phyloP scores from a whole-genome alignment of 2,329 filamentous ascomycete species.

The Claviceps cyperi region DNA sequence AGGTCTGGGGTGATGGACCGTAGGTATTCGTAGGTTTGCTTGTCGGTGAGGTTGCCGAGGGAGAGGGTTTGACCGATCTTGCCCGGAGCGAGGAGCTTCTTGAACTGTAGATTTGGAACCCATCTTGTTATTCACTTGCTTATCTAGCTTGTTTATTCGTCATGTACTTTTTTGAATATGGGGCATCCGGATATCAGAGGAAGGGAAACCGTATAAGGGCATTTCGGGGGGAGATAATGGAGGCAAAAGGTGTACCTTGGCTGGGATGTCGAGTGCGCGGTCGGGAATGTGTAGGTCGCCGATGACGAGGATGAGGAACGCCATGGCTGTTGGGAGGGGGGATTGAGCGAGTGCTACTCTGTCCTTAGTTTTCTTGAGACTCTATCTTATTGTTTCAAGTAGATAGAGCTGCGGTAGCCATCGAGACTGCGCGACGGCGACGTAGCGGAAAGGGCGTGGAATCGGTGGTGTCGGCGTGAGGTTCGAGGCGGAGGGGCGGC shows the following conservation, averaged over 20 bases:
- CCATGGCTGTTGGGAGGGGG: constrained; percentile 37
- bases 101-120: constrained; percentile 43
- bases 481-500: not conserved
- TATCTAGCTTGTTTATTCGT: not conserved
- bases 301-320: constrained; percentile 80
- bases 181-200: not conserved
- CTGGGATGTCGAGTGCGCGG: constrained; percentile 76
- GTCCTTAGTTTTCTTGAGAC: too few species aligned
- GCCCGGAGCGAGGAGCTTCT: constrained; percentile 68
- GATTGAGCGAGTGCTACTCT: not conserved
- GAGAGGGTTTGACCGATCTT: constrained; percentile 75
- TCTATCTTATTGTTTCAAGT: not conserved
- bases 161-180: not conserved
- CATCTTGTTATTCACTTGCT: not conserved
- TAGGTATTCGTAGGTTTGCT: constrained; percentile 67
- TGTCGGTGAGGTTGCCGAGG: constrained; percentile 67
- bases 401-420: too few species aligned
- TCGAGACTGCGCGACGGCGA: too few species aligned
- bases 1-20: constrained; percentile 59
- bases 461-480: not conserved
- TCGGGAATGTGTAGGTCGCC: constrained; percentile 92
- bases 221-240: constrained; percentile 1
- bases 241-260: constrained; percentile 48
- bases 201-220: not conserved
- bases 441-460: too few species aligned